A percentile compares a stretch with the other conserved stretches of the same genome.
These are phyloP conservation scores for Phialophora chinensis DNA, from an alignment of 2,329 filamentous ascomycete genomes.

Conservation along the genomic window DNA sequence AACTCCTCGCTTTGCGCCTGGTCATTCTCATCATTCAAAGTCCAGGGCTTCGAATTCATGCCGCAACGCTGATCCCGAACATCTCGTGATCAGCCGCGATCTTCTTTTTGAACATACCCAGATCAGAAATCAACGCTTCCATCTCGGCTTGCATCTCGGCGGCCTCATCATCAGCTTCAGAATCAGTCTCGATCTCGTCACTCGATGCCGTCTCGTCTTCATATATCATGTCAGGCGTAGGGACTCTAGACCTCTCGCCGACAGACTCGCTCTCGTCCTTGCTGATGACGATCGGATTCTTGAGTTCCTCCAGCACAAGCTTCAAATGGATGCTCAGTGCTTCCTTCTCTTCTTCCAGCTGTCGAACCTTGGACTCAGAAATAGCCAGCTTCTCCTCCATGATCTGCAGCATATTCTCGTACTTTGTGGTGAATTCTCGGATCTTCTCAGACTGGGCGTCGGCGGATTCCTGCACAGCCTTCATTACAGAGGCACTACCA, in stretches of 20 bases:
- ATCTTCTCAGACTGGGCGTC: constrained; percentile 80
- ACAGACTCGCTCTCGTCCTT: constrained; percentile 39
- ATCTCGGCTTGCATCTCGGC: constrained; percentile 80
- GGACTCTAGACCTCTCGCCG: constrained; percentile 31
- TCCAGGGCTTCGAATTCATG: constrained; percentile 12
- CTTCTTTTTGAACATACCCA: constrained; percentile 81
- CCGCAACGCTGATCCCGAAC: constrained; percentile 34
- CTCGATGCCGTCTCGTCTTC: constrained; percentile 50
- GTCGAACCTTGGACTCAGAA: constrained; percentile 90
- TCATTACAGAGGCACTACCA: constrained; percentile 56
- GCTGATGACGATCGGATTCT: constrained; percentile 80
- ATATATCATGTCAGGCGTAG: constrained; percentile 36
- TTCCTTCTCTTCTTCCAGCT: constrained; percentile 87
- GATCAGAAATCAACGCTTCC: constrained; percentile 79
- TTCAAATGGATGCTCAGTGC: constrained; percentile 85
- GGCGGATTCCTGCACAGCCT: constrained; percentile 76
- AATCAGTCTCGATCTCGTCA: constrained; percentile 51
- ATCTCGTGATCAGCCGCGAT: constrained; percentile 72
- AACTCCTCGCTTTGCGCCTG: constrained; percentile 25
- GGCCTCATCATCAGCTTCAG: constrained; percentile 63
- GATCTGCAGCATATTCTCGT: constrained; percentile 86
- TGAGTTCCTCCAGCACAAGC: constrained; percentile 81
- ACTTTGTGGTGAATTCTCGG: constrained; percentile 92
- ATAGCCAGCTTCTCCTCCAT: constrained; percentile 95
- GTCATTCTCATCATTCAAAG: constrained; percentile 7